Percentiles rank a stretch among this genome's conserved stretches.
These are phyloP conservation scores for Alternaria panax DNA, from an alignment of 2,329 filamentous ascomycete species.

Conservation along the genomic window DNA sequence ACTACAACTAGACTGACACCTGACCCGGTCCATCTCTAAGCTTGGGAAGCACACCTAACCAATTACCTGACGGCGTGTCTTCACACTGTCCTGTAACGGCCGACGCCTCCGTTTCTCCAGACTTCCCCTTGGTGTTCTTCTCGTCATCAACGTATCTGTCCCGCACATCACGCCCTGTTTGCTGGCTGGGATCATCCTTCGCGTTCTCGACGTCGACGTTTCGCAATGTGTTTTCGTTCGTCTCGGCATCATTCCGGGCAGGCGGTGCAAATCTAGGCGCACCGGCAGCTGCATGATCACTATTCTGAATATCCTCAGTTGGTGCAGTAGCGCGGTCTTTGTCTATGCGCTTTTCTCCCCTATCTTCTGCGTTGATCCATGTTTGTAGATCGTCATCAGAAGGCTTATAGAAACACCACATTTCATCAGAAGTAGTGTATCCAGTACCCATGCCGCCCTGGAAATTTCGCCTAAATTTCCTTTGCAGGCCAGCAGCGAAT, in stretches of 20 bases:
- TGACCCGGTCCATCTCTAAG: slow-evolving; percentile 17
- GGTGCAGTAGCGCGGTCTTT: slow-evolving; percentile 17
- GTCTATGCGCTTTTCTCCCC: slow-evolving; percentile 31
- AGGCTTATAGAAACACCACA: slow-evolving; percentile 61
- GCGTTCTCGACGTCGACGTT: background rate
- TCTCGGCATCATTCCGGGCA: slow-evolving; percentile 6
- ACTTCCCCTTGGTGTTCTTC: background rate
- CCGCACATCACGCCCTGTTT: slow-evolving; percentile 6
- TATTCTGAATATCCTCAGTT: background rate
- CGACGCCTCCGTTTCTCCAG: background rate
- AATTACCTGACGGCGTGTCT: slow-evolving; percentile 17
- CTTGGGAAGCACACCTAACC: slow-evolving; percentile 18
- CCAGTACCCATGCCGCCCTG: slow-evolving; percentile 44
- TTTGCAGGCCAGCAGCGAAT: slow-evolving; percentile 55
- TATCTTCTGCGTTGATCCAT: slow-evolving; percentile 32
- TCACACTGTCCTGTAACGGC: slow-evolving; percentile 8
- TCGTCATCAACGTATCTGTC: slow-evolving; percentile 13
- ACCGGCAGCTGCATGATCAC: background rate
- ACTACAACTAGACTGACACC: background rate
- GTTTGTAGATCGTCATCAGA: slow-evolving; percentile 34
- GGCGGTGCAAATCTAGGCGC: slow-evolving; percentile 1
- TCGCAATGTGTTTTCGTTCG: slow-evolving; percentile 8
- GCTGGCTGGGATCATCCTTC: background rate
- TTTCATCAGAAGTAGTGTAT: slow-evolving; percentile 56
- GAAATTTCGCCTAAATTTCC: slow-evolving; percentile 43